phyloP scores from a whole-genome alignment of 371 early-diverging fungal genomes.

The Mucor racemosus region DNA sequence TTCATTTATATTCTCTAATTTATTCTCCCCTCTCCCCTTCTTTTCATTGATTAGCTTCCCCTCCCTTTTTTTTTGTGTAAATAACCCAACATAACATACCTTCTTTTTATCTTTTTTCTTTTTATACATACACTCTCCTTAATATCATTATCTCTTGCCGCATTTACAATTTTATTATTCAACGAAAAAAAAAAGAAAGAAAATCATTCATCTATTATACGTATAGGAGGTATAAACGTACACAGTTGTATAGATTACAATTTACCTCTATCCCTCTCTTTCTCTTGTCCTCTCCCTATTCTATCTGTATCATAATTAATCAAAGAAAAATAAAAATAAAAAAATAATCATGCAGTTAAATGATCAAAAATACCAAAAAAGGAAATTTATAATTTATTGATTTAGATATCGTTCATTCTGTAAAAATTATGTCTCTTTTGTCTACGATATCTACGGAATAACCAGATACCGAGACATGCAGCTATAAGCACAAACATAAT shows the following conservation, averaged over 20 bases:
- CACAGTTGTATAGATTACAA: constrained; percentile 5
- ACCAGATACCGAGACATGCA: constrained; percentile 12
- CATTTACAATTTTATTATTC: neutral
- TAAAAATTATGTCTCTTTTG: constrained; percentile 27
- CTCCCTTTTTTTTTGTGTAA: neutral
- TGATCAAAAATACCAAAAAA: neutral
- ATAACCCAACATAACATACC: neutral
- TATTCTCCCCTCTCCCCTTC: too few relatives aligned
- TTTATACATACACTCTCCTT: neutral
- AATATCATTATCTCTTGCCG: neutral
- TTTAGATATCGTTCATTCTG: constrained; percentile 28
- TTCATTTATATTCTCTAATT: constrained; percentile 13
- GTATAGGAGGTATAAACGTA: neutral
- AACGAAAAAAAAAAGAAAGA: neutral
- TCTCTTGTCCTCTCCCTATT: neutral
- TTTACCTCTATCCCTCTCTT: too few relatives aligned
- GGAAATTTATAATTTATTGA: neutral
- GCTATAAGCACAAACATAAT: constrained; percentile 18
- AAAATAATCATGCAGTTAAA: neutral
- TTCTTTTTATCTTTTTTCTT: constrained; percentile 1
- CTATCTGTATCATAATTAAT: neutral
- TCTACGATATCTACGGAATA: constrained; percentile 23
- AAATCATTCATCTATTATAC: neutral
- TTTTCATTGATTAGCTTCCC: neutral
- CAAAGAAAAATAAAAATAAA: neutral